A percentile compares a stretch with the other conserved stretches of the same genome.
Evolutionary conservation across 148 eudicot species (phyloP).

Genomic region (Rhododendron williamsianum): DNA sequence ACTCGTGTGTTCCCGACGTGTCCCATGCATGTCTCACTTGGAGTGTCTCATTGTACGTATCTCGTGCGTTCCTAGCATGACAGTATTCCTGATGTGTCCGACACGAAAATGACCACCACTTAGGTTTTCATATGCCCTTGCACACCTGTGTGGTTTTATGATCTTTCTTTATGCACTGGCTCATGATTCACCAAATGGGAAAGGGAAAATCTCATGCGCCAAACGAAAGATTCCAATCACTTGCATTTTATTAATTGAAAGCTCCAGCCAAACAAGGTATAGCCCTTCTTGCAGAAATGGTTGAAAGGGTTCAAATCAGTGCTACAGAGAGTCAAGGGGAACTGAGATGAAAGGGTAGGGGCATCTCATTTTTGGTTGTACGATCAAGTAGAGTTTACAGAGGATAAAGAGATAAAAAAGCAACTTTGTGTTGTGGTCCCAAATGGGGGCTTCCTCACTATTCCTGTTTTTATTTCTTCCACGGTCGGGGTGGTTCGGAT

Average conservation of each 20-base stretch:
- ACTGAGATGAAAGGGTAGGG: neutral
- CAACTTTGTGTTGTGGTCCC: constrained; percentile 3
- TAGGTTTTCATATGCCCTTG: neutral
- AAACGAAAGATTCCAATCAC: neutral
- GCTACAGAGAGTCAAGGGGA: neutral
- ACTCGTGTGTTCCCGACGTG: too few species aligned
- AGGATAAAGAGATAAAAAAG: neutral
- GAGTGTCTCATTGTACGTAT: neutral
- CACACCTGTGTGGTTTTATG: neutral
- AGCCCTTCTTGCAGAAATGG: neutral
- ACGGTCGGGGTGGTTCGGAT: too few species aligned
- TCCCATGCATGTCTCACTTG: neutral
- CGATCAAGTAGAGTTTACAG: neutral
- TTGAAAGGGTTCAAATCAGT: neutral
- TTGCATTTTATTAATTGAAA: neutral
- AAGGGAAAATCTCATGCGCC: neutral
- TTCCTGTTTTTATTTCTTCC: too few species aligned
- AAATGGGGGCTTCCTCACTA: neutral
- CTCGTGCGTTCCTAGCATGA: neutral
- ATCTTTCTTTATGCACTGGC: neutral
- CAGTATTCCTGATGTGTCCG: too few species aligned
- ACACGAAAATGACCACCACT: neutral
- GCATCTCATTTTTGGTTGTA: neutral
- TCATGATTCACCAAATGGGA: neutral
- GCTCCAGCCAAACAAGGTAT: neutral